Evolutionary conservation across 352 stramenopile genomes (phyloP), one percentile per base, ranked within the genome.

Genomic region (Pythium folliculosum): DNA sequence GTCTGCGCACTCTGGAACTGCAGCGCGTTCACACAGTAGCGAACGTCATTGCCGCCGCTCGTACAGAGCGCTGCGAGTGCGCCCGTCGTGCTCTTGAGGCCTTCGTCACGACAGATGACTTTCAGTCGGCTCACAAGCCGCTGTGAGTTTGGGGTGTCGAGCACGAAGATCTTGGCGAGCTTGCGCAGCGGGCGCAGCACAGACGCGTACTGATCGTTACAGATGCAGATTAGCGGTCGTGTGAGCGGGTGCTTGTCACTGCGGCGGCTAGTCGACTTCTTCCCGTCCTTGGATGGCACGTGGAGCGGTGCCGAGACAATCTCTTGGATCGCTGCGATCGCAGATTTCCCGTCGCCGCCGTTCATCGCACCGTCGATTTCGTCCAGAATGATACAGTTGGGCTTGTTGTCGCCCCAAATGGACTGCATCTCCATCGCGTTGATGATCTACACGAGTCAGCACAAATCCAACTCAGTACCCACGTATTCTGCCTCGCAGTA

Each of bases 341-440:
- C 89, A 5, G 75, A 85, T 57, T 81, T 88, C 21, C 87, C 88
- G 59, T 96, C 81, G 66, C 77, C 80, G 67, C 97, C 77, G 69
- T 94, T 92, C 76, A 94, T 97, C 0, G 96, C 95, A 21, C 97
- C 97, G 75, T 99, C 97, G 54, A 99, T 96, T 77, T 99, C 97
- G 72, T 99, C 97, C 10, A 99, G 71, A 73, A 99, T 98, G 65
- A 99, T 90, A 69, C 94, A 99, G 68, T 99, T 99, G 7, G 96
- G 97, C 65, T 93, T 95, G 51, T 89, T 88, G 27, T 90, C 80
- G 3, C 86, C 88, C 59, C 82, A 92, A 51, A 97, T 91, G 9
- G 90, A 96, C 62, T 95, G 86, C 84, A 95, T 97, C 70, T 97
- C 89, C 89, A 98, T 97, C 7, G 92, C 90, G 64, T 87, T 94